Conservation (phyloP, 768 basidiomycete genomes). For the Hypholoma fasciculare region DNA sequence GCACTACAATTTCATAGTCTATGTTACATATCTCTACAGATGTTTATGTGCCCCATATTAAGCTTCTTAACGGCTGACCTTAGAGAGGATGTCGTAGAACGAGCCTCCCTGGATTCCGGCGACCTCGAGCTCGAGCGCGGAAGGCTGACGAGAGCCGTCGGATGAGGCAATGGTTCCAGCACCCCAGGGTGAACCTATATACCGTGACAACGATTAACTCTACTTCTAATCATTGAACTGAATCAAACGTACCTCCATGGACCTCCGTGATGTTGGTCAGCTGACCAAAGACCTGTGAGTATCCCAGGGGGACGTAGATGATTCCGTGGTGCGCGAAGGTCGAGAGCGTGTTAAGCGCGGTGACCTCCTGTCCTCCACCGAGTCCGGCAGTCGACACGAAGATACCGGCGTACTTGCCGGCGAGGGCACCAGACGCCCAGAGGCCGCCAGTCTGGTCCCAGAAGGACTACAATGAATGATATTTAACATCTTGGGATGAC, state of each 20-base stretch:
- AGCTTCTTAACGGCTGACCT: constrained; percentile 17
- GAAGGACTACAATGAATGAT: constrained; percentile 48
- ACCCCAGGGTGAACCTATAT: constrained; percentile 75
- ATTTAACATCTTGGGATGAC: neutral
- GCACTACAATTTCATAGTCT: neutral
- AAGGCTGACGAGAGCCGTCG: constrained; percentile 62
- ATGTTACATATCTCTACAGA: neutral
- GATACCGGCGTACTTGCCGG: constrained; percentile 67
- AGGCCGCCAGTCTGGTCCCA: constrained; percentile 76
- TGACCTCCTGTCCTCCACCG: constrained; percentile 73
- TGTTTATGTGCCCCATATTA: too few relatives aligned
- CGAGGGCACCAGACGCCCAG: constrained; percentile 55
- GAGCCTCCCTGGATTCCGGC: constrained; percentile 56
- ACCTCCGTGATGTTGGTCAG: constrained; percentile 47
- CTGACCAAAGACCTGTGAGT: constrained; percentile 25
- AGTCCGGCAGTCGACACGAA: constrained; percentile 68
- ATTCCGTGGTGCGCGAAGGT: constrained; percentile 66
- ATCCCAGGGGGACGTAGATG: constrained; percentile 39
- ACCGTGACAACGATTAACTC: neutral
- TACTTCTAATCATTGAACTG: neutral
- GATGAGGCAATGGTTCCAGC: constrained; percentile 65
- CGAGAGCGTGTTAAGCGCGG: constrained; percentile 44
- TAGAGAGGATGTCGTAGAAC: constrained; percentile 52
- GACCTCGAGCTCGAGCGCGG: constrained; percentile 54
- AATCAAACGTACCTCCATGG: constrained; percentile 51